These are phyloP conservation scores for Axilococcus clingmanii DNA, from an alignment of 139 green algal genomes.

Conservation along the genomic window DNA sequence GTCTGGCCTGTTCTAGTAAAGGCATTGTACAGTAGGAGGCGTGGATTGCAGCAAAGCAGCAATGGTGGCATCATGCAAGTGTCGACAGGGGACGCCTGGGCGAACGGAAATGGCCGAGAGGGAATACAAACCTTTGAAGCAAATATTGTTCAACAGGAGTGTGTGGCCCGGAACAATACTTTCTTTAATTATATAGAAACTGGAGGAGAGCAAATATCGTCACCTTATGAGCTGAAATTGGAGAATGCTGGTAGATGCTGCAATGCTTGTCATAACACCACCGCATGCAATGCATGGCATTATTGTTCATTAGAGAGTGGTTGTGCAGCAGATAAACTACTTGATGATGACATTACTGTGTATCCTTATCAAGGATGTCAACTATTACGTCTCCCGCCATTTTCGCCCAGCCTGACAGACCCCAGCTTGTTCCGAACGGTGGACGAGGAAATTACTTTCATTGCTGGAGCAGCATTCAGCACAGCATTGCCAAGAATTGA, in stretches of 20 bases:
- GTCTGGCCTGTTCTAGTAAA: too few relatives aligned
- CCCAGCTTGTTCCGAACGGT: neutral
- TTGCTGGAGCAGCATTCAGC: constrained; percentile 14
- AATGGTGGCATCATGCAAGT: too few relatives aligned
- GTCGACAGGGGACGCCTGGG: too few relatives aligned
- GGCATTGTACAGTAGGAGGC: too few relatives aligned
- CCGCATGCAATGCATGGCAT: constrained; percentile 16
- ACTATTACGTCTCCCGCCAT: constrained; percentile 14
- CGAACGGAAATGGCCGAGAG: too few relatives aligned
- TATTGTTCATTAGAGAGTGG: constrained; percentile 9
- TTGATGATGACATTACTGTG: neutral
- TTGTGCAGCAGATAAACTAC: neutral
- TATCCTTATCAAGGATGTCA: constrained; percentile 29
- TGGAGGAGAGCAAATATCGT: too few relatives aligned
- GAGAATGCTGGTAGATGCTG: constrained; percentile 16
- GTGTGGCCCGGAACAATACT: too few relatives aligned
- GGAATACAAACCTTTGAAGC: too few relatives aligned
- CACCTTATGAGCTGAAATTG: too few relatives aligned
- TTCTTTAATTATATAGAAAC: too few relatives aligned
- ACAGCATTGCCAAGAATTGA: constrained; percentile 13
- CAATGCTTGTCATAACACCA: constrained; percentile 4
- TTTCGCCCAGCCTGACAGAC: constrained; percentile 6
- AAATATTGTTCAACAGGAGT: too few relatives aligned
- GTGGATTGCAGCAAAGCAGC: too few relatives aligned
- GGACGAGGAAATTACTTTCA: constrained; percentile 10